These are phyloP conservation scores for Phytophthora colocasiae DNA, from an alignment of 352 stramenopile genomes.

Conservation along the genomic window DNA sequence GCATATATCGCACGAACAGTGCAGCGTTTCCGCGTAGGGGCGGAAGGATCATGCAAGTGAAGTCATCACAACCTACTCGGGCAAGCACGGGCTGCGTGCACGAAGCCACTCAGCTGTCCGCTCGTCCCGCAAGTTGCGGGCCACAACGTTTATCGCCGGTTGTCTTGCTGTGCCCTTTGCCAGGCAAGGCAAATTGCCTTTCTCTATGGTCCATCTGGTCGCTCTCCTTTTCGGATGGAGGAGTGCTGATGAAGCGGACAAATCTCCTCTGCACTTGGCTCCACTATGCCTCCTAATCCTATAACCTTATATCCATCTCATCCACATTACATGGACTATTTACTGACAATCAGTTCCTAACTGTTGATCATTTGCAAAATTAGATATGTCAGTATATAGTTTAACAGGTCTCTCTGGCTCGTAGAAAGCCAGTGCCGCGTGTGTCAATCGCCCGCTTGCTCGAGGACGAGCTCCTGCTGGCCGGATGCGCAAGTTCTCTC, in stretches of 20 bases:
- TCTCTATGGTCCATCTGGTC: slow-evolving; percentile 30
- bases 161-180: slow-evolving; percentile 16
- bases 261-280: background rate
- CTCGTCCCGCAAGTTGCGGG: slow-evolving; percentile 12
- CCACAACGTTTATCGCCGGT: slow-evolving; percentile 30
- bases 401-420: slow-evolving; percentile 19
- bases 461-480: slow-evolving; percentile 13
- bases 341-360: too few relatives aligned
- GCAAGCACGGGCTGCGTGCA: slow-evolving; percentile 6
- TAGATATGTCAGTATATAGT: slow-evolving; percentile 1
- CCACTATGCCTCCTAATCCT: background rate
- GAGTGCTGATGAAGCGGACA: slow-evolving; percentile 6
- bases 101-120: slow-evolving; percentile 27
- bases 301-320: too few relatives aligned
- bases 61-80: background rate
- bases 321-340: too few relatives aligned
- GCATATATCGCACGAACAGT: slow-evolving; percentile 6
- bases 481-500: slow-evolving; percentile 41
- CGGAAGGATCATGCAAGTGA: slow-evolving; percentile 13
- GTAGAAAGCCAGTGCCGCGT: slow-evolving; percentile 37
- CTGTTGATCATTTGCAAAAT: background rate
- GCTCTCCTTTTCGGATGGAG: slow-evolving; percentile 18
- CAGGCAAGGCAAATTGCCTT: too few relatives aligned
- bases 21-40: background rate
- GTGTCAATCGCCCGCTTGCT: slow-evolving; percentile 8